These are phyloP conservation scores for Jatropha multifida DNA, from an alignment of 441 rosid genomes.

Conservation along the genomic window DNA sequence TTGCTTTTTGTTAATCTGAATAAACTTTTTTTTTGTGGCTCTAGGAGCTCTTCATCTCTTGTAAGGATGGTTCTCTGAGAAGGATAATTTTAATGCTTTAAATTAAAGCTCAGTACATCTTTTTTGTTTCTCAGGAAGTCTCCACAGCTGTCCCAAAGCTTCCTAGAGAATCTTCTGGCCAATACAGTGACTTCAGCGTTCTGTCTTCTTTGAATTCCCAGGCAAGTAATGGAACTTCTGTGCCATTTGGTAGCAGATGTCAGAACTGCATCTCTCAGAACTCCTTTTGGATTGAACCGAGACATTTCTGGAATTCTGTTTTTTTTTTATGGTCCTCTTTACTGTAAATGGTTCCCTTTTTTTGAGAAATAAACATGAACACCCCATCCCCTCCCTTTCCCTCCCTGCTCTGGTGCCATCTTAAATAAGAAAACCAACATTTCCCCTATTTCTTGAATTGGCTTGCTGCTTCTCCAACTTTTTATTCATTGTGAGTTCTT, in stretches of 20 bases:
- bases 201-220: slow-evolving; percentile 98
- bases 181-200: slow-evolving; percentile 78
- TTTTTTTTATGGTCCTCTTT: neutral
- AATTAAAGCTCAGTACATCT: slow-evolving; percentile 3
- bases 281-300: neutral
- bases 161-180: slow-evolving; percentile 81
- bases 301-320: neutral
- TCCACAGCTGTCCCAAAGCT: slow-evolving; percentile 77
- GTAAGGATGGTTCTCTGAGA: neutral
- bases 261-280: neutral
- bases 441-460: neutral
- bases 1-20: slow-evolving; percentile 3
- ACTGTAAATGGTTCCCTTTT: neutral
- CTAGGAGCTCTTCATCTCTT: slow-evolving; percentile 3
- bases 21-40: neutral
- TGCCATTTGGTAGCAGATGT: slow-evolving; percentile 12
- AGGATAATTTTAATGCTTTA: neutral
- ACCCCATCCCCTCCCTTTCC: neutral
- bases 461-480: neutral
- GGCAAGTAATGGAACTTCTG: slow-evolving; percentile 43
- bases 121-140: slow-evolving; percentile 61
- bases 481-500: neutral
- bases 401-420: no score
- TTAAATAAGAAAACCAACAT: neutral
- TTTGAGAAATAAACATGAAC: neutral